Evolutionary conservation across 176 grass and related monocot genomes (phyloP), one percentile per base, ranked within the genome.

Genomic region (Calamus simplicifolius): DNA sequence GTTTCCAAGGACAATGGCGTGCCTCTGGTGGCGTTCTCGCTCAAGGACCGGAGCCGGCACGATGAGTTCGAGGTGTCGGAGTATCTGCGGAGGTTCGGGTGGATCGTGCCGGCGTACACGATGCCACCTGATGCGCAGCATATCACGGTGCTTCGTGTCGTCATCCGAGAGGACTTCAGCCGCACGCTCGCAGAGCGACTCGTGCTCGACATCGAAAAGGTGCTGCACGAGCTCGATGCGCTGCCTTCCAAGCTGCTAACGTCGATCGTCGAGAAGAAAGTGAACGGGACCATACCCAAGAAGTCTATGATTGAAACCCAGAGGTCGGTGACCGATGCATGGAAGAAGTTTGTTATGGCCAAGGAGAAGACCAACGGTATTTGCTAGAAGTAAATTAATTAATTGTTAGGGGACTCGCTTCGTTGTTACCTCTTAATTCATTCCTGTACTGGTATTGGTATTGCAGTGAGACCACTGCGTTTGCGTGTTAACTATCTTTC

Each of bases 141-240:
- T 78, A 25, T 98, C 35, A 98, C 84, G 0, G 93, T 98, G 59
- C 85, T 98, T 59, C 93, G 93, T 55, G 87, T 98, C 16, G 93
- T 98, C 75, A 60, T 98, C 72, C 58, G 93, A 51, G 87, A 98
- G 76, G 93, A 98, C 80, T 98, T 98, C 81, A 98, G 93, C 75
- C 93, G 93, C 64, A 85, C 84, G 48, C 81, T 98, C 3, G 93
- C 93, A 3, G 93, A 98, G 78, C 87, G 87, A 61, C 84, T 98
- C 57, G 84, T 89, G n/a, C 53, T 76, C 28, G 93, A 98, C 79
- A 73, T 98, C 54, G 65, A 88, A 49, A 98, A 91, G 75, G 93
- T 98, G 1, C 56, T 89, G 52, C 66, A 19, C 66, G 87, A 98
- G 69, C 87, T 98, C 1, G 93, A 92, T 73, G 61, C 58, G 23